Evolutionary conservation across 2,329 filamentous ascomycete genomes (phyloP), one percentile per base, ranked within the genome.

Genomic region (Sporothrix pallida): DNA sequence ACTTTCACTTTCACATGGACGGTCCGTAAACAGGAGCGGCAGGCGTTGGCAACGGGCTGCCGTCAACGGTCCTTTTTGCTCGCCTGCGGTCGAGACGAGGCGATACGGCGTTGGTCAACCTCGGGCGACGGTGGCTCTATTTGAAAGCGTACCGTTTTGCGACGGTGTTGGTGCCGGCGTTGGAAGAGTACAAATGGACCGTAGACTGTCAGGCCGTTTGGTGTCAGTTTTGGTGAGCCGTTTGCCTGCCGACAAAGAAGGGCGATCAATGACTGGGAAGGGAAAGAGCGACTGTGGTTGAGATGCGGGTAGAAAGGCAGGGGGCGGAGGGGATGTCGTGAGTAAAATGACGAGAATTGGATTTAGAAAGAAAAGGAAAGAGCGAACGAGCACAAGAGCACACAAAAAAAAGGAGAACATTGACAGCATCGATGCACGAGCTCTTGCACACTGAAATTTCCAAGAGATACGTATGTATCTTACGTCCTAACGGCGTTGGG

Each of bases 1-100:
- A n/a, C 60, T n/a, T 20, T 63, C 37, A 44, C 62, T 23, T 48
- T 48, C 42, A 67, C 42, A 48, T 46, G 42, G 62, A 67, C 42
- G 20, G 62, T 26, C 42, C 42, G 62, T 17, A 17, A 46, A 48
- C 20, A 67, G 12, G 62, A 46, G 62, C 62, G 62, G 42, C 42
- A 67, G 42, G n/a, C 10, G 12, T 20, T 48, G 12, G 62, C 31
- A 37, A 65, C 62, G 62, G 17, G 62, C 13, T 6, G 20, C 37
- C 20, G n/a, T 23, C 37, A 42, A n/a, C n/a, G 10, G 37, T 23
- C 37, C 23, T 65, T 63, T n/a, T 37, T 63, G 37, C 17, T 63
- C 17, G 15, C 31, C 2, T 60, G 15, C 20, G 31, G 17, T 63
- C 17, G 37, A 15, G 31, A 8, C 42, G 58, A 12, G 58, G 8